phyloP scores from a whole-genome alignment of 768 basidiomycete species.

The Leccinellum albellum region DNA sequence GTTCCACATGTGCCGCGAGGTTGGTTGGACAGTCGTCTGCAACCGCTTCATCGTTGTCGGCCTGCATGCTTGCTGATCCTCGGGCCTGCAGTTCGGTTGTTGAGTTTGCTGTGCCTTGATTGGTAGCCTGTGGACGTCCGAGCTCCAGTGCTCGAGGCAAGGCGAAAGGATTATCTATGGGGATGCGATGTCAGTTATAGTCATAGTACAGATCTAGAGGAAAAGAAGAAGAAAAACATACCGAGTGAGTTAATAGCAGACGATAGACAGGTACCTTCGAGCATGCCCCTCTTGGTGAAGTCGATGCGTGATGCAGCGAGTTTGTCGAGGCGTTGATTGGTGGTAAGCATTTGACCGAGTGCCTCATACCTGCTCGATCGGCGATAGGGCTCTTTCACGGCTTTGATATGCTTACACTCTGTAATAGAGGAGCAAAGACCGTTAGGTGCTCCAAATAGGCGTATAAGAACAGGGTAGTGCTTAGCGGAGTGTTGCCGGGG shows the following conservation, averaged over 20 bases:
- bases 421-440: neutral
- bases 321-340: neutral
- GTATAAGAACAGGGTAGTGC: neutral
- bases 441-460: neutral
- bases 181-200: too few species aligned
- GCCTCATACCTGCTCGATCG: neutral
- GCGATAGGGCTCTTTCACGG: neutral
- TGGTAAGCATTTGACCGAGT: neutral
- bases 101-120: too few species aligned
- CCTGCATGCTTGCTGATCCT: neutral
- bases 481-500: neutral
- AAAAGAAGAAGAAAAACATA: too few species aligned
- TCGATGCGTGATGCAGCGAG: neutral
- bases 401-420: neutral
- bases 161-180: too few species aligned
- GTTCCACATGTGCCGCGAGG: neutral
- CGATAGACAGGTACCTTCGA: too few species aligned
- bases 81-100: too few species aligned
- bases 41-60: neutral
- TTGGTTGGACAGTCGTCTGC: neutral
- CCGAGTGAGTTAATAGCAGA: too few species aligned
- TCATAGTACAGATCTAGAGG: too few species aligned
- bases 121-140: too few species aligned
- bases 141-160: too few species aligned
- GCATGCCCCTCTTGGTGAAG: too few species aligned